phyloP scores from a whole-genome alignment of 768 basidiomycete species.

The Pisolithus tinctorius region DNA sequence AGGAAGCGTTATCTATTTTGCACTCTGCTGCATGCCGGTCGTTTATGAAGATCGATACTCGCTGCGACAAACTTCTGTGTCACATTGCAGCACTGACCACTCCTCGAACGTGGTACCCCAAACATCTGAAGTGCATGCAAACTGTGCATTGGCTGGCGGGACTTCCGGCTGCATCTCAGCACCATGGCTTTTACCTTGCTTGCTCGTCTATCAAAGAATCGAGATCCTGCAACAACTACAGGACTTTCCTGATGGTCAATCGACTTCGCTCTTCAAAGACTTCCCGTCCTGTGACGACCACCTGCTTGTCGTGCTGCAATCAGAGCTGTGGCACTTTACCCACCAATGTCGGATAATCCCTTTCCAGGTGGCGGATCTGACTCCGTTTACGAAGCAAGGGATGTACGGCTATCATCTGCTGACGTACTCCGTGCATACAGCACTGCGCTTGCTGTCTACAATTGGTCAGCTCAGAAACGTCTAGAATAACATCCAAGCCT shows the following conservation, averaged over 20 bases:
- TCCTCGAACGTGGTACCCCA: constrained; percentile 28
- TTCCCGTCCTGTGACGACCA: constrained; percentile 5
- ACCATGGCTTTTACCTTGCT: constrained; percentile 17
- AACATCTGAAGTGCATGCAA: constrained; percentile 29
- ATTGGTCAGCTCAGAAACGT: background rate
- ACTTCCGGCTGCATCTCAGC: constrained; percentile 23
- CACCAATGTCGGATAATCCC: background rate
- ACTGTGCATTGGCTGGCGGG: constrained; percentile 22
- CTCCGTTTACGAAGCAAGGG: constrained; percentile 3
- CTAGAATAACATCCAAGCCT: background rate
- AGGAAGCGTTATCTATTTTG: constrained; percentile 33
- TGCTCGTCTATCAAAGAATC: constrained; percentile 19
- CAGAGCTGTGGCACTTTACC: constrained; percentile 12
- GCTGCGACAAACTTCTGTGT: constrained; percentile 23
- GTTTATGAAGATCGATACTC: constrained; percentile 26
- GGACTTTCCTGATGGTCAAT: constrained; percentile 4
- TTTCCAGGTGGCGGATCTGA: background rate
- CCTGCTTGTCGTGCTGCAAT: constrained; percentile 14
- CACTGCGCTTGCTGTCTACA: constrained; percentile 6
- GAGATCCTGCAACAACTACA: background rate
- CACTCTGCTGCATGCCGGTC: constrained; percentile 30
- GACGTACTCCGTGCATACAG: constrained; percentile 14
- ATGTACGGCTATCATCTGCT: background rate
- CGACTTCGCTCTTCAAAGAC: constrained; percentile 4
- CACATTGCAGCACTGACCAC: constrained; percentile 29